phyloP scores from a whole-genome alignment of 2,329 filamentous ascomycete genomes.

The Cladosporium sp. region DNA sequence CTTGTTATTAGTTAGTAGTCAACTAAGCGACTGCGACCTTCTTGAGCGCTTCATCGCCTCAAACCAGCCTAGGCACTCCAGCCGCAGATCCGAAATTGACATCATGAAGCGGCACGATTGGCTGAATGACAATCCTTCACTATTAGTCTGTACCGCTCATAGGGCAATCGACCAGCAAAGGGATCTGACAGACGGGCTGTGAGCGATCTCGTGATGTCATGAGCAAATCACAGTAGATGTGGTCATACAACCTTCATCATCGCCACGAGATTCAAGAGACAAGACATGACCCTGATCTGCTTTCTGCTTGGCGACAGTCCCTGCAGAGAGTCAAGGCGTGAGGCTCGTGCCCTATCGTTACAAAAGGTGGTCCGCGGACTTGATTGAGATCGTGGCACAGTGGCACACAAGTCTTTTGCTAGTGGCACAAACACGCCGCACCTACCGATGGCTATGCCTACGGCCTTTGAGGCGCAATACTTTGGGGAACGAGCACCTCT shows the following conservation, averaged over 20 bases:
- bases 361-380: not conserved
- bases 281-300: not conserved
- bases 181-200: not conserved
- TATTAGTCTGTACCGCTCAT: not conserved
- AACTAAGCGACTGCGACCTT: not conserved
- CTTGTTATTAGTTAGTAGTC: not conserved
- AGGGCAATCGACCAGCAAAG: not conserved
- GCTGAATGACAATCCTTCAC: not conserved
- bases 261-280: not conserved
- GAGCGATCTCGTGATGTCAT: not conserved
- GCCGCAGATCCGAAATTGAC: conserved; percentile 9
- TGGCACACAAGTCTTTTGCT: not conserved
- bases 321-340: not conserved
- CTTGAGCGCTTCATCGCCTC: not conserved
- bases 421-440: not conserved
- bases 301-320: not conserved
- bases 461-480: not conserved
- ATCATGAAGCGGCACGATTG: conserved; percentile 1
- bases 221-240: not conserved
- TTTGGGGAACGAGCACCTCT: not conserved
- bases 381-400: not conserved
- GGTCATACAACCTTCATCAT: not conserved
- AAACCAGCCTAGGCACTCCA: conserved; percentile 1
- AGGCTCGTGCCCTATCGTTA: not conserved
- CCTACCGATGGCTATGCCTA: not conserved